Conservation (phyloP, 768 basidiomycete genomes). For the Candolleomyces aberdarensis region DNA sequence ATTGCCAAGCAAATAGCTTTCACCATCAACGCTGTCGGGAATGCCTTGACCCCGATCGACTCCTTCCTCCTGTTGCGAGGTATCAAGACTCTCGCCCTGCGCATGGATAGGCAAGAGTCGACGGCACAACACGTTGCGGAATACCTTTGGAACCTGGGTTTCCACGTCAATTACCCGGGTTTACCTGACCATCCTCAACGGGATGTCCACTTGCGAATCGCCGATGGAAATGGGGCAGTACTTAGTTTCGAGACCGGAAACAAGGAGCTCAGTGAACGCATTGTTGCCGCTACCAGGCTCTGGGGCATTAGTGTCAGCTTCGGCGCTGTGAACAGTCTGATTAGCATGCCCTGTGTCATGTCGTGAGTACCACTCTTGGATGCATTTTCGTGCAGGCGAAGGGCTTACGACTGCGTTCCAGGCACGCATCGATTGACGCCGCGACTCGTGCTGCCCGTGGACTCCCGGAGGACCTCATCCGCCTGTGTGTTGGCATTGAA, state of each 20-base stretch:
- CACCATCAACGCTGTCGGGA: slow-evolving; percentile 90
- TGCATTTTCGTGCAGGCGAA: no score
- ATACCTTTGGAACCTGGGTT: slow-evolving; percentile 83
- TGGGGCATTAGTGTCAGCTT: slow-evolving; percentile 99
- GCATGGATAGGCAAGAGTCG: slow-evolving; percentile 92
- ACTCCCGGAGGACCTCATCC: slow-evolving; percentile 96
- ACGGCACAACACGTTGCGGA: slow-evolving; percentile 81
- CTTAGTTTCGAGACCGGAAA: slow-evolving; percentile 93
- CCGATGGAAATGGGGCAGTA: slow-evolving; percentile 90
- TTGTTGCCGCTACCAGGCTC: slow-evolving; percentile 87
- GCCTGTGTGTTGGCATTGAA: slow-evolving; percentile 97
- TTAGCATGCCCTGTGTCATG: slow-evolving; percentile 99
- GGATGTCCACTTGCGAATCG: slow-evolving; percentile 88
- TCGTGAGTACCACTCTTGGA: slow-evolving; percentile 63
- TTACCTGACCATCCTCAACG: slow-evolving; percentile 76
- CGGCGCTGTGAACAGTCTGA: slow-evolving; percentile 95
- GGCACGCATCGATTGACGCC: slow-evolving; percentile 97
- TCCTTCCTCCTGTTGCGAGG: slow-evolving; percentile 95
- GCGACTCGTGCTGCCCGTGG: slow-evolving; percentile 94
- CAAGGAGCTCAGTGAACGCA: slow-evolving; percentile 84
- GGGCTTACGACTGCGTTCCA: slow-evolving; percentile 23
- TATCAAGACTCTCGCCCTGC: slow-evolving; percentile 91
- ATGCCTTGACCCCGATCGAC: slow-evolving; percentile 93
- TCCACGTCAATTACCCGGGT: slow-evolving; percentile 91
- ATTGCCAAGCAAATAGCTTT: slow-evolving; percentile 87